phyloP scores from a whole-genome alignment of 129 eudicot genomes.

The Centaurea solstitialis region DNA sequence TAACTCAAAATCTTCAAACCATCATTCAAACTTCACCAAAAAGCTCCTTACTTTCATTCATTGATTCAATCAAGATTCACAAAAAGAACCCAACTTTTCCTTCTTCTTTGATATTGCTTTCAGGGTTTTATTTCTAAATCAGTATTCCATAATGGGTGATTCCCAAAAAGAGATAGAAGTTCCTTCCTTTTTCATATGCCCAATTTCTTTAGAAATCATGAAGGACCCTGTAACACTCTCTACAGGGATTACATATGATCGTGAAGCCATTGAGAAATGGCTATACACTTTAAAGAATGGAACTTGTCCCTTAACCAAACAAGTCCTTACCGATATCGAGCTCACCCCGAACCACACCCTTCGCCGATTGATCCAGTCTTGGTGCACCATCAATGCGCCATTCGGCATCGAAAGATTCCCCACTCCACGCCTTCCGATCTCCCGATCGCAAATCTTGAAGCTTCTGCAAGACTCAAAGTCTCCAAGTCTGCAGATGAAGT shows the following conservation, averaged over 20 bases:
- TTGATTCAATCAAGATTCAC: slow-evolving; percentile 1
- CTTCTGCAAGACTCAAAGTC: slow-evolving; percentile 48
- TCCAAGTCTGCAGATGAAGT: slow-evolving; percentile 35
- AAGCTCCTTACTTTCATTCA: slow-evolving; percentile 3
- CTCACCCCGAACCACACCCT: slow-evolving; percentile 67
- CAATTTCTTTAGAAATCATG: slow-evolving; percentile 70
- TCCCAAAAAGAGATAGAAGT: slow-evolving; percentile 38
- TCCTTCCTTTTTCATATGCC: slow-evolving; percentile 59
- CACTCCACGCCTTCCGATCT: slow-evolving; percentile 55
- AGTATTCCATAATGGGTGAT: slow-evolving; percentile 24
- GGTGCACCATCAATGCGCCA: slow-evolving; percentile 68
- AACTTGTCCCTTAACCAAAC: slow-evolving; percentile 65
- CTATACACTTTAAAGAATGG: slow-evolving; percentile 33
- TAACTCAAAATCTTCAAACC: slow-evolving; percentile 11
- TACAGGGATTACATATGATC: slow-evolving; percentile 76
- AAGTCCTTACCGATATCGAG: slow-evolving; percentile 39
- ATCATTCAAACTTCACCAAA: slow-evolving; percentile 17
- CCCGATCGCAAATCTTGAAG: slow-evolving; percentile 48
- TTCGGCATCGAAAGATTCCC: slow-evolving; percentile 61
- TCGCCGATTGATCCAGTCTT: slow-evolving; percentile 58
- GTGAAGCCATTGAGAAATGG: slow-evolving; percentile 72
- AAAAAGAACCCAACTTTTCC: background rate
- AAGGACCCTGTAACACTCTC: slow-evolving; percentile 67
- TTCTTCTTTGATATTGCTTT: background rate
- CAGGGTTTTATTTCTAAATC: background rate